phyloP scores from a whole-genome alignment of 163 green algal genomes.

The Chlamydomonas reinhardtii region DNA sequence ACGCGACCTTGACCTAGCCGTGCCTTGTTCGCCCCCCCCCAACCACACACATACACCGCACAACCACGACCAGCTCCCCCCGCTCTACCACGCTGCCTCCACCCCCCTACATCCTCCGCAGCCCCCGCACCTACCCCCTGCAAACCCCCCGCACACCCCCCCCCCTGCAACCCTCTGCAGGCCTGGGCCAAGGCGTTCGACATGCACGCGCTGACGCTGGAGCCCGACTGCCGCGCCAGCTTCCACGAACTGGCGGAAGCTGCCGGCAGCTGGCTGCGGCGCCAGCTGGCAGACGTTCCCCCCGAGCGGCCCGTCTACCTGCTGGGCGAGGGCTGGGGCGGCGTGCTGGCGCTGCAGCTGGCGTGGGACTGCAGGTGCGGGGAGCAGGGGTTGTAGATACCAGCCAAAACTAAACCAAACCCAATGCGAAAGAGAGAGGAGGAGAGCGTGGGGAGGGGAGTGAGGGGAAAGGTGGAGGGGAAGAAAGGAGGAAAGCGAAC shows the following conservation, averaged over 20 bases:
- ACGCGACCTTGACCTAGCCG: too few species aligned
- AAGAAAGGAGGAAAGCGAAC: too few species aligned
- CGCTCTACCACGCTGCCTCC: too few species aligned
- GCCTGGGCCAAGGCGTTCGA: slow-evolving; percentile 13
- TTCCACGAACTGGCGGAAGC: not conserved
- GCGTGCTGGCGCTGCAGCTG: slow-evolving; percentile 58
- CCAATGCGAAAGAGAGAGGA: too few species aligned
- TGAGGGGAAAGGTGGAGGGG: too few species aligned
- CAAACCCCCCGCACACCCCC: not conserved
- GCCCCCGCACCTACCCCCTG: too few species aligned
- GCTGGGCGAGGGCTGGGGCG: slow-evolving; percentile 58
- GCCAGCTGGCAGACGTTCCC: slow-evolving; percentile 1
- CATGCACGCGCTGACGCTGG: not conserved
- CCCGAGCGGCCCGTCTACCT: slow-evolving; percentile 58
- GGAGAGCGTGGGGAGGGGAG: not conserved
- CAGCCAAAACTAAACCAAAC: too few species aligned
- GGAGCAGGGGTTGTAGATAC: too few species aligned
- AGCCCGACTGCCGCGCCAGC: not conserved
- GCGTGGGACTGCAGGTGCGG: slow-evolving; percentile 45
- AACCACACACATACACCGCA: too few species aligned
- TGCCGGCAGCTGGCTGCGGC: not conserved
- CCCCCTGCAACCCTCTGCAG: not conserved
- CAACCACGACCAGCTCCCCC: too few species aligned
- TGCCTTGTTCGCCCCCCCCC: too few species aligned
- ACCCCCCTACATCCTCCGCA: not conserved